Percentiles rank a stretch among this genome's conserved stretches.
Conservation (phyloP, 176 grass and related monocot genomes). For the Lolium multiflorum region DNA sequence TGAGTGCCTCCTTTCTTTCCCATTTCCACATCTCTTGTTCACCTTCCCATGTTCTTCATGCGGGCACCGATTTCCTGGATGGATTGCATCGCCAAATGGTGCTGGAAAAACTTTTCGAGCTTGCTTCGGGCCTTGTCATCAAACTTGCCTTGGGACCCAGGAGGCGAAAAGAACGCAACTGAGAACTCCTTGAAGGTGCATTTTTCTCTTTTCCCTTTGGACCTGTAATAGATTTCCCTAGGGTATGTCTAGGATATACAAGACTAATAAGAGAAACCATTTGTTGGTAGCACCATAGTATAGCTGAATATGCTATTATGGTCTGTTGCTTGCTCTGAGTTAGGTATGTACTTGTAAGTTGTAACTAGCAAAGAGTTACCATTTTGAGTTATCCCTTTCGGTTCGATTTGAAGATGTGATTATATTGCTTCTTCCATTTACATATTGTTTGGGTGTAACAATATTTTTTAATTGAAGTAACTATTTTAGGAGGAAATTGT, state of each 20-base stretch:
- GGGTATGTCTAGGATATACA: background rate
- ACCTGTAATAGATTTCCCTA: slow-evolving; percentile 6
- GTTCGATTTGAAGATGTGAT: slow-evolving; percentile 8
- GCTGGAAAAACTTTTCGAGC: background rate
- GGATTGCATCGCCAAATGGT: background rate
- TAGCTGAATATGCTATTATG: slow-evolving; percentile 18
- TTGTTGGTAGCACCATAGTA: background rate
- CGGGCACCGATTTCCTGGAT: background rate
- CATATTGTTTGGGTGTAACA: background rate
- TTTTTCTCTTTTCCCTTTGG: background rate
- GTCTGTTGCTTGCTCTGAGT: slow-evolving; percentile 17
- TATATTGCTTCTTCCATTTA: background rate
- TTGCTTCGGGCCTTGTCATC: background rate
- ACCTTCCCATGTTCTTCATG: background rate
- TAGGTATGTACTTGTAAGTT: background rate
- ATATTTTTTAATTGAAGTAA: background rate
- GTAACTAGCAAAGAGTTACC: background rate
- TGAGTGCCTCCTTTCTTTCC: background rate
- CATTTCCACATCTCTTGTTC: background rate
- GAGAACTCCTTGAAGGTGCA: background rate
- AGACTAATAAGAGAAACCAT: background rate
- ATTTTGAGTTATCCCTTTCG: background rate
- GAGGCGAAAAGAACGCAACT: background rate
- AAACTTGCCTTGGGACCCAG: background rate
- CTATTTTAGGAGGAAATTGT: background rate